Conservation (phyloP, 2,329 filamentous ascomycete genomes). For the Botrytis squamosa region DNA sequence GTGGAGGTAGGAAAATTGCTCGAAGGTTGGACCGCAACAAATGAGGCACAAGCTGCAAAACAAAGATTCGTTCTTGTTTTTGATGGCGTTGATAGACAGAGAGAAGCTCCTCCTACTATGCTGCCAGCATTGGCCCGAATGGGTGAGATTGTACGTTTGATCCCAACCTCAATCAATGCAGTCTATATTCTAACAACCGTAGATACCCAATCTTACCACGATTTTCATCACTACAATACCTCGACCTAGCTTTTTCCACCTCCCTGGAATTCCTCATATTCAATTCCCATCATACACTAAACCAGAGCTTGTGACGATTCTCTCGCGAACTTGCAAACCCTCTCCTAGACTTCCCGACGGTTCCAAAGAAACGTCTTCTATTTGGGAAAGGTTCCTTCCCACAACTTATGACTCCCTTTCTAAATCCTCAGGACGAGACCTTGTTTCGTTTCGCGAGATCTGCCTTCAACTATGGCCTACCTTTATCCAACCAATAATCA, state of each 20-base stretch:
- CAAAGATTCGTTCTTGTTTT: constrained; percentile 76
- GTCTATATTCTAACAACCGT: constrained; percentile 23
- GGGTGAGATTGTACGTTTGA: constrained; percentile 69
- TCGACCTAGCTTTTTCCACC: constrained; percentile 66
- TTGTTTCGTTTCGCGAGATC: constrained; percentile 68
- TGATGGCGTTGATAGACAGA: constrained; percentile 82
- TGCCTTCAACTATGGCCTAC: constrained; percentile 78
- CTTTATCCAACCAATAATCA: constrained; percentile 75
- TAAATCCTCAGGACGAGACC: constrained; percentile 75
- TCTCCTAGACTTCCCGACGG: constrained; percentile 46
- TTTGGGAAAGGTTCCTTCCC: constrained; percentile 78
- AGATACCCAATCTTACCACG: constrained; percentile 78
- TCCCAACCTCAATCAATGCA: background rate
- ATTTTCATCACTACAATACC: constrained; percentile 76
- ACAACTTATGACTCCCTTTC: constrained; percentile 86
- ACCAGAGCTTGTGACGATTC: constrained; percentile 72
- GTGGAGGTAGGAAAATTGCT: constrained; percentile 70
- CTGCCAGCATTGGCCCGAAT: constrained; percentile 78
- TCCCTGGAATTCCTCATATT: constrained; percentile 70
- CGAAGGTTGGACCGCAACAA: constrained; percentile 28
- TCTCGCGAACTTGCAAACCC: constrained; percentile 53
- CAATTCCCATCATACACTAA: constrained; percentile 85
- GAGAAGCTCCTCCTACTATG: constrained; percentile 75
- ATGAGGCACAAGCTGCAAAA: constrained; percentile 33
- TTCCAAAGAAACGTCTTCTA: constrained; percentile 57